Evolutionary conservation across 2,329 filamentous ascomycete species (phyloP).

Genomic region (Aspergillus spinulosporus): DNA sequence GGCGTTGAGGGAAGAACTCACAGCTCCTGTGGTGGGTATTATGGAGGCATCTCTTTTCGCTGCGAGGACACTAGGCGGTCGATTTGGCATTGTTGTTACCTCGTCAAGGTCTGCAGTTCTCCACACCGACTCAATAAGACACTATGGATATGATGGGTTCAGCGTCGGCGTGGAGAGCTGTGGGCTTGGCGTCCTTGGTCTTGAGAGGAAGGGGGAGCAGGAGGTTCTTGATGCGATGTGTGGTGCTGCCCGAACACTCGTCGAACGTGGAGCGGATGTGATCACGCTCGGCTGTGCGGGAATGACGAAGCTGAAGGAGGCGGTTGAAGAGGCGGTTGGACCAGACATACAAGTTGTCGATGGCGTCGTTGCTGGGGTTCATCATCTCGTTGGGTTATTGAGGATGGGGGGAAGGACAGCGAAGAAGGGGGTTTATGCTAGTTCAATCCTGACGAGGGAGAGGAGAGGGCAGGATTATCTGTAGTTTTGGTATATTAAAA

Average conservation of each 20-base stretch:
- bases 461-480: constrained; percentile 35
- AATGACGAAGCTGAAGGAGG: constrained; percentile 50
- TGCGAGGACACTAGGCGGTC: constrained; percentile 50
- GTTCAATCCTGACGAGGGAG: constrained; percentile 28
- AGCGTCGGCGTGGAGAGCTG: constrained; percentile 47
- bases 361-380: constrained; percentile 48
- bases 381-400: constrained; percentile 29
- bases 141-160: constrained; percentile 46
- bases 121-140: constrained; percentile 42
- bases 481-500: not conserved
- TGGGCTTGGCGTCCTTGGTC: constrained; percentile 47
- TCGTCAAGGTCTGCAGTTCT: constrained; percentile 42
- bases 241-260: constrained; percentile 41
- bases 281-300: constrained; percentile 51
- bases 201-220: constrained; percentile 34
- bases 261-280: constrained; percentile 45
- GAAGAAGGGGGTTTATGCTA: constrained; percentile 32
- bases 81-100: constrained; percentile 50
- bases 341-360: constrained; percentile 52
- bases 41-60: constrained; percentile 55
- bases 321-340: constrained; percentile 50
- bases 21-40: constrained; percentile 50
- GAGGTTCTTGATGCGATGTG: constrained; percentile 32
- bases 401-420: constrained; percentile 31
- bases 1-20: constrained; percentile 50